Evolutionary conservation across 768 basidiomycete genomes (phyloP).

Genomic region (Pseudohyphozyma bogoriensis): DNA sequence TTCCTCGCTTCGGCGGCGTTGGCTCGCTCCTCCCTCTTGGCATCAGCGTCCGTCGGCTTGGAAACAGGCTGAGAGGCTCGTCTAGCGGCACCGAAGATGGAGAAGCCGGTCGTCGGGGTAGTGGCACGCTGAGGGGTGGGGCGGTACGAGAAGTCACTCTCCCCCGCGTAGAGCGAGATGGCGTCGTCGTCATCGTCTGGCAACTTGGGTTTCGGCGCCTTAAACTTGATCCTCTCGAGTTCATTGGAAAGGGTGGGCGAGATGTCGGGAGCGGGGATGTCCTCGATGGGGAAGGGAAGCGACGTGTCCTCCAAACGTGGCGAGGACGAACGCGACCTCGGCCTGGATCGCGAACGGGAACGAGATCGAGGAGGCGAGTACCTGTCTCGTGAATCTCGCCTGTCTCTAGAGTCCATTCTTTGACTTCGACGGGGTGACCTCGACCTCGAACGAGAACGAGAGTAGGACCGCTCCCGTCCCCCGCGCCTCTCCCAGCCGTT

Average conservation of each 20-base stretch:
- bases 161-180: background rate
- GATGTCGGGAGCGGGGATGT: background rate
- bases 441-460: background rate
- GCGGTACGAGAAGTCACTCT: background rate
- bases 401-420: background rate
- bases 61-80: background rate
- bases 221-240: too few species aligned
- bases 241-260: background rate
- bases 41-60: background rate
- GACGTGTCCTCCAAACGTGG: background rate
- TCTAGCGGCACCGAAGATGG: slow-evolving; percentile 20
- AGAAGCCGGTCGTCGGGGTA: background rate
- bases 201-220: too few species aligned
- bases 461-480: background rate
- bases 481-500: background rate
- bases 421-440: background rate
- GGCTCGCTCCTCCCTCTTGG: background rate
- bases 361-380: background rate
- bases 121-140: background rate
- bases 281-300: background rate
- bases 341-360: background rate
- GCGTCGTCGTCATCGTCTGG: too few species aligned
- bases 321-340: background rate
- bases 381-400: background rate
- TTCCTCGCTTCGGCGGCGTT: background rate